Conservation (phyloP, 495 filamentous ascomycete genomes). For the Lineolata rhizophorae region DNA sequence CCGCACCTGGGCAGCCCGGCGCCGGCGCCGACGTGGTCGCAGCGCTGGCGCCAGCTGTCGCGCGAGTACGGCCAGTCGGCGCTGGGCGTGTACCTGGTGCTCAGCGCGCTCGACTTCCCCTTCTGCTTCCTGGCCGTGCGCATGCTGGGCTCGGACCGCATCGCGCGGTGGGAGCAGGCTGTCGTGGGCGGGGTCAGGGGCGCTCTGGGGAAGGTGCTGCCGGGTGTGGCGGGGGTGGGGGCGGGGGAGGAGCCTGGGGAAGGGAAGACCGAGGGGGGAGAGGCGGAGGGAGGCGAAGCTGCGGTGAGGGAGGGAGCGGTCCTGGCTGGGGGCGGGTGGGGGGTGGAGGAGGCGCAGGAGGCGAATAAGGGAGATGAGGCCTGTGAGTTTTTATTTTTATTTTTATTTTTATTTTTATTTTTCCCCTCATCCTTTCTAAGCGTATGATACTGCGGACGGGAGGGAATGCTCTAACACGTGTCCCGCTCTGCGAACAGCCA, state of each 20-base stretch:
- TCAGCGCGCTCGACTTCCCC: constrained; percentile 80
- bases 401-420: too few relatives aligned
- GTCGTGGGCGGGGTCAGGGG: constrained; percentile 17
- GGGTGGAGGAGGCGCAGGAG: constrained; percentile 16
- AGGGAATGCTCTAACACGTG: too few relatives aligned
- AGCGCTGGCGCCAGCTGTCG: constrained; percentile 57
- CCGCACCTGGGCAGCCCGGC: constrained; percentile 13
- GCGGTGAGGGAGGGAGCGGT: constrained; percentile 5
- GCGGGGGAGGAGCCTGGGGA: constrained; percentile 3
- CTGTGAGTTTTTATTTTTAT: constrained; percentile 23
- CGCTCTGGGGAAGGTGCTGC: constrained; percentile 27
- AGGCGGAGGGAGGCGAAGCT: constrained; percentile 5
- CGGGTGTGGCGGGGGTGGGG: constrained; percentile 1
- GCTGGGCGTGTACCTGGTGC: constrained; percentile 64
- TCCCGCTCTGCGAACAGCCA: constrained; percentile 20
- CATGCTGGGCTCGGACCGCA: constrained; percentile 59
- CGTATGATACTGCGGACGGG: too few relatives aligned
- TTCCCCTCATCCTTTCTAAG: too few relatives aligned
- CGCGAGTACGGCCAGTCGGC: constrained; percentile 90
- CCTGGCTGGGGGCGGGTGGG: constrained; percentile 6
- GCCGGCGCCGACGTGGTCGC: constrained; percentile 31
- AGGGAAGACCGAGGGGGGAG: constrained; percentile 1
- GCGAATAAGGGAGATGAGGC: constrained; percentile 24
- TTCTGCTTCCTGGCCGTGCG: constrained; percentile 83
- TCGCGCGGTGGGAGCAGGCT: constrained; percentile 39